phyloP scores from a whole-genome alignment of 2,329 filamentous ascomycete species.

The Hypoxylon sp. region DNA sequence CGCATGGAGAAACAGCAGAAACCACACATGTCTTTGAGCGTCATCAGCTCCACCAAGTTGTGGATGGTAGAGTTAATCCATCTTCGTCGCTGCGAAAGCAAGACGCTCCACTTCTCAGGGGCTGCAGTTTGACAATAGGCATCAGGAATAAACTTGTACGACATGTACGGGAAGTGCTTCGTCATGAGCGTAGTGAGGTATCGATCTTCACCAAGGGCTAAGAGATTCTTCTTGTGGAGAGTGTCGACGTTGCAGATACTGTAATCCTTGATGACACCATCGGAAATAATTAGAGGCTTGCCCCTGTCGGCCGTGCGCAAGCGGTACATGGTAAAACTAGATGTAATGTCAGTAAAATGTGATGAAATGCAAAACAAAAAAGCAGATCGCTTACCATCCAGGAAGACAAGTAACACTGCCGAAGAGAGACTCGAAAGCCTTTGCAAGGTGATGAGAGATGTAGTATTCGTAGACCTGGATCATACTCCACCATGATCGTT shows the following conservation, averaged over 20 bases:
- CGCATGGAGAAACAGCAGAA: conserved; percentile 99
- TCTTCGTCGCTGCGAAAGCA: conserved; percentile 96
- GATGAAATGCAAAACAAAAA: not conserved
- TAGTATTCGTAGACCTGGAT: conserved; percentile 99
- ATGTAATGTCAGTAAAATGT: conserved; percentile 47
- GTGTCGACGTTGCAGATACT: conserved; percentile 90
- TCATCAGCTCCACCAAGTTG: conserved; percentile 90
- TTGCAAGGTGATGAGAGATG: conserved; percentile 95
- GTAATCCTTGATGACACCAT: conserved; percentile 88
- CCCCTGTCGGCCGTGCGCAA: conserved; percentile 92
- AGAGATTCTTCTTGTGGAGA: conserved; percentile 85
- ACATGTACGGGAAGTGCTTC: conserved; percentile 95
- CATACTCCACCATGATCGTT: conserved; percentile 98
- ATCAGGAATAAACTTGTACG: conserved; percentile 94
- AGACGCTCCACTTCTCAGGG: conserved; percentile 90
- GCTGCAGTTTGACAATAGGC: conserved; percentile 94
- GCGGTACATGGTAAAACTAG: conserved; percentile 98
- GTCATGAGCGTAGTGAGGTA: conserved; percentile 97
- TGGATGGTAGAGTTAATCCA: conserved; percentile 99
- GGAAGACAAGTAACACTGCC: conserved; percentile 98
- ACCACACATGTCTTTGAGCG: conserved; percentile 91
- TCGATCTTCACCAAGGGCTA: conserved; percentile 83
- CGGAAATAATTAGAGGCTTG: conserved; percentile 91
- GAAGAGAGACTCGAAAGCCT: conserved; percentile 97
- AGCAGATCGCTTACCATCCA: conserved; percentile 84